Evolutionary conservation across 371 early-diverging fungal species (phyloP), one percentile per base, ranked within the genome.

Genomic region (Entomophthora muscae): DNA sequence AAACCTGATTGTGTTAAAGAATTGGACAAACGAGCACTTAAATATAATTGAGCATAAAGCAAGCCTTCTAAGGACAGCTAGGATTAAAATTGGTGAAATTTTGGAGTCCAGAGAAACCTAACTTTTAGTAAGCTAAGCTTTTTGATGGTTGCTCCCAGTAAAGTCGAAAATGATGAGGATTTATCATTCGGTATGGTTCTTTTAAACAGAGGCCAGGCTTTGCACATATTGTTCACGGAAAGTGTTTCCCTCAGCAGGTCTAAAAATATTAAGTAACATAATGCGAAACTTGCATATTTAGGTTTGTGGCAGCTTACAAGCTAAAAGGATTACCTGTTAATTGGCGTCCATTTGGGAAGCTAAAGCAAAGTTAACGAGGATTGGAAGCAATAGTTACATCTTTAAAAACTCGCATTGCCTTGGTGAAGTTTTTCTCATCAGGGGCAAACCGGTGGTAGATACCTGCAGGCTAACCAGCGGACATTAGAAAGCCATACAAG

Each of bases 391-490:
- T 51, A 53, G 23, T 42, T 64, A 69, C 70, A 55, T 94, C 95
- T 72, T 93, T 89, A 76, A 96, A 94, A 54, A 95, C 73, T 32
- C 95, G 82, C 85, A 92, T 87, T 21, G 90, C 91, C 65, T 87
- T 82, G 65, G 95, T 81, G 72, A 85, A 91, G 75, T 95, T 84
- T 65, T 75, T 81, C 32, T 75, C 74, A 70, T 95, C 94, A 21
- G 90, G 78, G 2, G 89, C 93, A 70, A 96, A 96, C 32, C 98
- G 84, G 73, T 96, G 96, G 72, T 93, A 95, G 67, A 91, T 92
- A 33, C 98, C 98, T 24, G 93, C 85, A 24, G 94, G 97, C 84
- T 86, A 70, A 13, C 26, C 59, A 32, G 23, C 57, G 12, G 28
- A n/a, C n/a, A 1, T 31, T 29, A 53, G 10, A 23, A 65, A 52